phyloP scores from a whole-genome alignment of 2,329 filamentous ascomycete species.

The Curvularia spicifera region DNA sequence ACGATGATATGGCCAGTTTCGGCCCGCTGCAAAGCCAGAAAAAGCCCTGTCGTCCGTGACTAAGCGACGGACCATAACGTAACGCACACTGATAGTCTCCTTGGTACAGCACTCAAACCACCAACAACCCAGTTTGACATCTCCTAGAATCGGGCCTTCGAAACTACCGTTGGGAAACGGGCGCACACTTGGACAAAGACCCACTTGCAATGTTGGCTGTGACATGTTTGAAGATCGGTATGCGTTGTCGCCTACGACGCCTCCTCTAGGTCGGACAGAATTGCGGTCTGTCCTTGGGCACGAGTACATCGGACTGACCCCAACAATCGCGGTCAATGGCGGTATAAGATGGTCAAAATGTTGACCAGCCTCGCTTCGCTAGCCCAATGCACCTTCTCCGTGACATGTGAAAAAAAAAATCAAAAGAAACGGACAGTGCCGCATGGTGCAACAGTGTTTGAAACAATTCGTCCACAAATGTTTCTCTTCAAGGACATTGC shows the following conservation, averaged over 20 bases:
- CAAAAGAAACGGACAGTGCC: not conserved
- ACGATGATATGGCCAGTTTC: conserved; percentile 6
- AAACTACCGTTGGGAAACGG: not conserved
- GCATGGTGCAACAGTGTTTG: not conserved
- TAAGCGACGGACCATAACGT: not conserved
- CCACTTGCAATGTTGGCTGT: not conserved
- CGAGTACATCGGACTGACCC: not conserved
- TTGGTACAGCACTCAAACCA: not conserved
- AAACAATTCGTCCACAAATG: not conserved
- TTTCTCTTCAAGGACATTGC: not conserved
- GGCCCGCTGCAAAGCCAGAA: not conserved
- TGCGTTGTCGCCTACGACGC: conserved; percentile 5
- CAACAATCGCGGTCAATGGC: not conserved
- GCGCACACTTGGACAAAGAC: not conserved
- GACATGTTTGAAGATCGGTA: conserved; percentile 1
- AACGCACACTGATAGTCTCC: not conserved
- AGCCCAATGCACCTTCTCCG: not conserved
- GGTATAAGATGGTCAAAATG: not conserved
- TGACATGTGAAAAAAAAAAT: not conserved
- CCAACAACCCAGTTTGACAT: not conserved
- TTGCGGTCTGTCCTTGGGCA: conserved; percentile 5
- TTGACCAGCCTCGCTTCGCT: not conserved
- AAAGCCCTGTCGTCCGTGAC: not conserved
- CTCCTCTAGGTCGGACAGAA: not conserved
- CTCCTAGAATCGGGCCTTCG: conserved; percentile 1